Base-by-base conservation (phyloP, 768 basidiomycete species). In the Russula sp. region DNA sequence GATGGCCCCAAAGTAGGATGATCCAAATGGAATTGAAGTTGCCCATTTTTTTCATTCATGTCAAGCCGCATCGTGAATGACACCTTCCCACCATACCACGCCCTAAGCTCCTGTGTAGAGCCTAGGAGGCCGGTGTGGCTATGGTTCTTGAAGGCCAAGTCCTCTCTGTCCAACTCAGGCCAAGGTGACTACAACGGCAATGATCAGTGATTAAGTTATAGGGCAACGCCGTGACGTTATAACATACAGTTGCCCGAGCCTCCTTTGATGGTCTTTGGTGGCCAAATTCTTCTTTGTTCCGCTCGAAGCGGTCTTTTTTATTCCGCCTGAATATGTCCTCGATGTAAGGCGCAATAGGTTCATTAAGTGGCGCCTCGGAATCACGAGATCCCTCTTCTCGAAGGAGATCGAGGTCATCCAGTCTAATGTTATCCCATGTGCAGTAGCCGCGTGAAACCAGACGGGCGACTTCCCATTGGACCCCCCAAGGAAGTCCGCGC, bases 61-160 rank as follows among this genome's bases (percentile, higher is more conserved):
- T 40, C 13, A 18, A 81, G 61, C 57, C 73, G 80, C 0, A 77
- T 82, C 0, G 76, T 70, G 67, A 88, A 88, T 5, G 81, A 75
- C 0, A 88, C 77, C 67, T 82, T 80, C 0, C 88, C 88, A 1
- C 84, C 87, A 66, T 84, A 86, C 82, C 83, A 87, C 7, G 73
- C 74, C 5, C 75, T 72, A 32, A 72, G 67, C 22, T 75, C 70
- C 16, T 71, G 66, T 11, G 55, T 42, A 30, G 54, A 75, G 0
- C 82, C 85, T 6, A 86, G 70, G 18, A 78, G 80, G 4, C 76
- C 76, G 18, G 70, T 72, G 0, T 72, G 69, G 59, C 79, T 55
- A 38, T 61, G 66, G 7, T 73, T 58, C 0, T 28, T 26, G 6
- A 85, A 73, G 6, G 75, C 74, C 1, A 71, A 67, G 40, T 82